Evolutionary conservation across 495 filamentous ascomycete genomes (phyloP).

Genomic region (Astrothelium macrocarpum): DNA sequence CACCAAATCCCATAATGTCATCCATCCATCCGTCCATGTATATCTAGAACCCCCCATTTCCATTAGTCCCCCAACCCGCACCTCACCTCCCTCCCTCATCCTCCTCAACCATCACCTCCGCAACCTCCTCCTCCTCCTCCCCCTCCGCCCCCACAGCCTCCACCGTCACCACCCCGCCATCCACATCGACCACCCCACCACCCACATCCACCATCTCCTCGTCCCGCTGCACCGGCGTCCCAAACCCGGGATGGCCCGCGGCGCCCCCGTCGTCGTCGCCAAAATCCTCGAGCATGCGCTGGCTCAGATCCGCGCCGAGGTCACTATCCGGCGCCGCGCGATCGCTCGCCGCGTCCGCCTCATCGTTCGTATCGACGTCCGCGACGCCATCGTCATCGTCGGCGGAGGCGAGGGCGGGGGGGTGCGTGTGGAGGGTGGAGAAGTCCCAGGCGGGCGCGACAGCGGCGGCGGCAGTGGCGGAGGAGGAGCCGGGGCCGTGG

Average conservation of each 20-base stretch:
- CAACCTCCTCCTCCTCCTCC: constrained; percentile 2
- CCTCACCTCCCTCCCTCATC: not conserved
- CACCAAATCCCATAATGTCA: too few relatives aligned
- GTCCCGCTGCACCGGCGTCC: not conserved
- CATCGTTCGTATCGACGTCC: not conserved
- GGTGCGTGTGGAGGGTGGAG: too few relatives aligned
- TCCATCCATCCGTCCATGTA: too few relatives aligned
- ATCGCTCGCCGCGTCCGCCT: constrained; percentile 7
- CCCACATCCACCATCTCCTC: not conserved
- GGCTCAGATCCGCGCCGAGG: not conserved
- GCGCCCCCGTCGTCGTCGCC: too few relatives aligned
- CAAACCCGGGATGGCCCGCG: constrained; percentile 1
- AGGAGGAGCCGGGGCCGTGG: too few relatives aligned
- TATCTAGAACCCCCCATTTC: too few relatives aligned
- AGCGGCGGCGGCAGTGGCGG: too few relatives aligned
- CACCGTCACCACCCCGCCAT: not conserved
- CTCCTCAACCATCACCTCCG: constrained; percentile 8
- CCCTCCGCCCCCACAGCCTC: not conserved
- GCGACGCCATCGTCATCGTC: not conserved
- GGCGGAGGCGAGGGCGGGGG: too few relatives aligned
- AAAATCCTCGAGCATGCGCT: constrained; percentile 12
- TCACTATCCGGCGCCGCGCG: not conserved
- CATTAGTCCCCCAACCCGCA: too few relatives aligned
- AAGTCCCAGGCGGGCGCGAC: not conserved
- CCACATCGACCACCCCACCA: not conserved